Evolutionary conservation across 345 rosid genomes (phyloP).

Genomic region (Citrus mangshanensis): DNA sequence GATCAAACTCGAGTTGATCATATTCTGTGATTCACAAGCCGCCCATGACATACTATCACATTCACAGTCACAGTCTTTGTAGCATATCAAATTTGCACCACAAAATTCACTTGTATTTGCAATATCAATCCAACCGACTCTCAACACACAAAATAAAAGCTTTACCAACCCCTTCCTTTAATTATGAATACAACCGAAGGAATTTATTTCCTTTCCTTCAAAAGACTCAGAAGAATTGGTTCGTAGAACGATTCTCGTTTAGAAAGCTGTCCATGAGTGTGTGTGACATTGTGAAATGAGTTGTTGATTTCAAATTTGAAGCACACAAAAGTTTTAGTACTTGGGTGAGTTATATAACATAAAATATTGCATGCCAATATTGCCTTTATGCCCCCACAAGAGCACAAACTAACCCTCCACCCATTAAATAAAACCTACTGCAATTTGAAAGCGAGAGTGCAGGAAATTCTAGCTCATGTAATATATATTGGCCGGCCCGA

Average conservation of each 20-base stretch:
- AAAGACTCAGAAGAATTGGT: not conserved
- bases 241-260: not conserved
- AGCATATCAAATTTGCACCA: constrained; percentile 23
- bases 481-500: constrained; percentile 22
- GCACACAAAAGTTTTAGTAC: not conserved
- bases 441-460: constrained; percentile 9
- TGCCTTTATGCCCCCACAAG: constrained; percentile 31
- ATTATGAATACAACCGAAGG: not conserved
- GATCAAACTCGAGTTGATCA: not conserved
- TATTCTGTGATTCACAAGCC: constrained; percentile 25
- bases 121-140: constrained; percentile 11
- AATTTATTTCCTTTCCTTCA: not conserved
- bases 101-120: not conserved
- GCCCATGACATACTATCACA: constrained; percentile 15
- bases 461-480: constrained; percentile 1
- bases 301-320: constrained; percentile 6
- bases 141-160: not conserved
- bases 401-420: constrained; percentile 26
- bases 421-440: not conserved
- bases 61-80: not conserved
- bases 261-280: constrained; percentile 9
- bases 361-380: constrained; percentile 28
- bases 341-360: not conserved
- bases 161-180: not conserved
- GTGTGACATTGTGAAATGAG: not conserved